Base-by-base conservation (phyloP, 192 early-diverging fungal species). In the Phycomyces blakesleeanus region DNA sequence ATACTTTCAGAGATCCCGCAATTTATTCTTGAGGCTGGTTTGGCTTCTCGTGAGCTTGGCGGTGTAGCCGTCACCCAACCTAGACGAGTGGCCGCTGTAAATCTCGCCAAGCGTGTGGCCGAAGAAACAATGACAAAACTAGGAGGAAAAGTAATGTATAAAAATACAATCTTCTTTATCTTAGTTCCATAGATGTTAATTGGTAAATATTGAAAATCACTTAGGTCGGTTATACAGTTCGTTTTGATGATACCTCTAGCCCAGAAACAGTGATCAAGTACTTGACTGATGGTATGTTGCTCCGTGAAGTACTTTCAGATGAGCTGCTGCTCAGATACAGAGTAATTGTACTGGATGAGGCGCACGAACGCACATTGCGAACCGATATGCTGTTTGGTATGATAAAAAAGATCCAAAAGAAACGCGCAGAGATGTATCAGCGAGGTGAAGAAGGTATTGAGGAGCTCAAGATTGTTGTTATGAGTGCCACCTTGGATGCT, bases 331-430 rank as follows among this genome's bases (percentile, higher is more conserved):
- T 75, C 1, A 68, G 82, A 29, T 99, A 99, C 74, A 85, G 86
- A 29, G 89, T 91, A 8, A 86, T 99, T 64, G 83, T 99, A 26
- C 69, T 99, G 38, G 97, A 99, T 64, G 97, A 99, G 69, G 97
- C 97, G 0, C 97, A 99, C 72, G 97, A 99, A 76, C 87, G 97
- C n/a, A 97, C 92, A 0, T 62, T 99, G 67, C 80, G 97, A 21
- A 99, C 97, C 0, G 97, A 99, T 73, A 91, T 99, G 47, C 67
- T 99, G 34, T 93, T 99, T 76, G 97, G 95, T 9, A 93, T 94
- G 91, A 80, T 97, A 16, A 95, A 95, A 69, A 85, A 79, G 5
- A 94, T 95, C 24, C 92, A 93, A 72, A 72, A 83, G 55, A 78
- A 83, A 39, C 71, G 96, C 15, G 61, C 60, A 14, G 78, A 82